phyloP scores from a whole-genome alignment of 495 filamentous ascomycete genomes.

The Penicillium pulvis region DNA sequence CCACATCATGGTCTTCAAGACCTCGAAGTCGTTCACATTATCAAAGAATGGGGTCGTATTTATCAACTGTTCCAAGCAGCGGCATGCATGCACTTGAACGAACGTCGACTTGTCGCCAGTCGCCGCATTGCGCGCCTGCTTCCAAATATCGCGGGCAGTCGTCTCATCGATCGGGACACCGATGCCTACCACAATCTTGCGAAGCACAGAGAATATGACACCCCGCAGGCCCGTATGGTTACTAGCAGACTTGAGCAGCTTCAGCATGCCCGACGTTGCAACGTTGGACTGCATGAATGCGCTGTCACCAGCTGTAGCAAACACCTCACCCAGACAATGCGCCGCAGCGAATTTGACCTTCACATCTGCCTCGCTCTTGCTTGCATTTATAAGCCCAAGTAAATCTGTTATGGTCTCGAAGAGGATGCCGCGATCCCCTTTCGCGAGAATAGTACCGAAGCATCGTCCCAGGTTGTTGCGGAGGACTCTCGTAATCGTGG shows the following conservation, averaged over 20 bases:
- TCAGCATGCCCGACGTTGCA: conserved; percentile 68
- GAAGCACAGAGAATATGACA: conserved; percentile 77
- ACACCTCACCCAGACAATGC: conserved; percentile 86
- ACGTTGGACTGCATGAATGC: conserved; percentile 82
- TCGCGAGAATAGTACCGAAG: conserved; percentile 79
- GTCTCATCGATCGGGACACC: conserved; percentile 77
- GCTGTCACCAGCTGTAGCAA: conserved; percentile 87
- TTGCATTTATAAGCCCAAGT: conserved; percentile 68
- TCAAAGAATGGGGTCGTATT: conserved; percentile 78
- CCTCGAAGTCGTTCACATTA: conserved; percentile 90
- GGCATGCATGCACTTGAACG: conserved; percentile 78
- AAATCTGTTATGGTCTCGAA: conserved; percentile 95
- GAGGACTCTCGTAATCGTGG: conserved; percentile 83
- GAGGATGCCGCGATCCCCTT: conserved; percentile 86
- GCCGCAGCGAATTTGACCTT: conserved; percentile 83
- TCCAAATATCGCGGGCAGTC: conserved; percentile 90
- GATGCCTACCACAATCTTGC: conserved; percentile 73
- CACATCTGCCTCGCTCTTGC: conserved; percentile 80
- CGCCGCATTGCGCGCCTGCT: conserved; percentile 77
- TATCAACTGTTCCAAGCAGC: conserved; percentile 74
- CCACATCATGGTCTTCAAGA: conserved; percentile 73
- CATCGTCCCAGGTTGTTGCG: conserved; percentile 84
- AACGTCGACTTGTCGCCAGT: conserved; percentile 79
- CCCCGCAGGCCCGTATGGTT: conserved; percentile 81
- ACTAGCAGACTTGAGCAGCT: conserved; percentile 76